Evolutionary conservation across 208 protist species (phyloP).

Genomic region (Leptomonas pyrrhocoris): DNA sequence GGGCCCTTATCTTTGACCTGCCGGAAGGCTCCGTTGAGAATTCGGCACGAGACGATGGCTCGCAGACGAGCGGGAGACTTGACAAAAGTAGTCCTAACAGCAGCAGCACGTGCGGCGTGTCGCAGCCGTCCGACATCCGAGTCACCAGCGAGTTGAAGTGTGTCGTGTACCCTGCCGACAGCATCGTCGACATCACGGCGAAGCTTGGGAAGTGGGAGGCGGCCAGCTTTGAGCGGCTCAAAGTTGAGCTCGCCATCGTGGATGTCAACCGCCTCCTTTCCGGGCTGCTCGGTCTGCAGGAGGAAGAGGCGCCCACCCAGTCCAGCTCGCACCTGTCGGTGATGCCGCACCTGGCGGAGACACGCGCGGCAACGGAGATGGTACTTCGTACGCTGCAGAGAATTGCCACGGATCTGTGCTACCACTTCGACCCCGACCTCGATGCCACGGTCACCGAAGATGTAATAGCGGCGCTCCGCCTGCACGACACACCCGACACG

Average conservation of each 20-base stretch:
- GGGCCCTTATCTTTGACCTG: constrained; percentile 73
- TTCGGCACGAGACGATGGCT: neutral
- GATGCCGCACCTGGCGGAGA: constrained; percentile 59
- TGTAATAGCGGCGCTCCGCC: constrained; percentile 7
- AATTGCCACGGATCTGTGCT: constrained; percentile 58
- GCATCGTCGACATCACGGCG: constrained; percentile 69
- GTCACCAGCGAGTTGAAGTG: constrained; percentile 73
- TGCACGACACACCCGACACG: constrained; percentile 1
- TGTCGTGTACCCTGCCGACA: constrained; percentile 72
- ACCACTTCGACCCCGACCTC: constrained; percentile 25
- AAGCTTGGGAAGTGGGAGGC: constrained; percentile 77
- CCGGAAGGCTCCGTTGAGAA: constrained; percentile 19
- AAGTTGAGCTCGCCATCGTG: constrained; percentile 82
- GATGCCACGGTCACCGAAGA: constrained; percentile 18
- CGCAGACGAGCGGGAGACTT: neutral
- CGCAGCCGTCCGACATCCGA: constrained; percentile 49
- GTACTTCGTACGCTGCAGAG: constrained; percentile 71
- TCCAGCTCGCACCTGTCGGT: constrained; percentile 32
- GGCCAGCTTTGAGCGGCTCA: constrained; percentile 76
- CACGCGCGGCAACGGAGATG: constrained; percentile 29
- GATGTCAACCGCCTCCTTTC: constrained; percentile 63
- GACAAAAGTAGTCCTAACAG: constrained; percentile 7
- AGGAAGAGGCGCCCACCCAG: constrained; percentile 14
- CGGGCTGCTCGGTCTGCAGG: constrained; percentile 56
- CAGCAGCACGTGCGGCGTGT: constrained; percentile 72